Percentiles rank a stretch among this genome's conserved stretches.
Evolutionary conservation across 2,329 filamentous ascomycete genomes (phyloP).

Genomic region (Thielaviopsis musarum): DNA sequence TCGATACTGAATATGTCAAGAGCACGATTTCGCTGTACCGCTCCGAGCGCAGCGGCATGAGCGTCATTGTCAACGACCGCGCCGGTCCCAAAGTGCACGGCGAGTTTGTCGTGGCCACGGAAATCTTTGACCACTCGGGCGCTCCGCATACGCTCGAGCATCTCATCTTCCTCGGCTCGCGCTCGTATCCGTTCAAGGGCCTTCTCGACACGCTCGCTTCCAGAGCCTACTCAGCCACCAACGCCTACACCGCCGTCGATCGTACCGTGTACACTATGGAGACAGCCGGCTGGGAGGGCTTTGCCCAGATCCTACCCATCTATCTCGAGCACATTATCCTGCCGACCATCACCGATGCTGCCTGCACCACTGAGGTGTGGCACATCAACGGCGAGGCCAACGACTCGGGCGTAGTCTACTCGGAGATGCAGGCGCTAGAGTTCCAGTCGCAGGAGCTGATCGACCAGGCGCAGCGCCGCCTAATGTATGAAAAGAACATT

Average conservation of each 20-base stretch:
- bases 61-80: constrained; percentile 78
- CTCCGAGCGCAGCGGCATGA: constrained; percentile 85
- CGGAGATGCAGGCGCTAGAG: constrained; percentile 94
- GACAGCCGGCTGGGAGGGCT: constrained; percentile 92
- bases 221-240: constrained; percentile 82
- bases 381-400: constrained; percentile 87
- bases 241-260: constrained; percentile 93
- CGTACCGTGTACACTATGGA: constrained; percentile 94
- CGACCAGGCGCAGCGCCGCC: constrained; percentile 61
- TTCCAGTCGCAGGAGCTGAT: constrained; percentile 75
- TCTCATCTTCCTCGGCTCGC: constrained; percentile 77
- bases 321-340: constrained; percentile 90
- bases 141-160: constrained; percentile 79
- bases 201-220: constrained; percentile 88
- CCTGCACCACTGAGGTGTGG: constrained; percentile 89
- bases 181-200: constrained; percentile 85
- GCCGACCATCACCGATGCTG: constrained; percentile 82
- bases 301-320: constrained; percentile 82
- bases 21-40: constrained; percentile 88
- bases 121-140: constrained; percentile 94
- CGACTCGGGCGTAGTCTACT: constrained; percentile 94
- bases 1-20: constrained; percentile 79
- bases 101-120: constrained; percentile 88
- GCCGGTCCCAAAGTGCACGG: constrained; percentile 90
- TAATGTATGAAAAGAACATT: constrained; percentile 75